Percentiles rank a stretch among this genome's conserved stretches.
Evolutionary conservation across 106 monocot species (phyloP).

Genomic region (Dendrobium huoshanense): DNA sequence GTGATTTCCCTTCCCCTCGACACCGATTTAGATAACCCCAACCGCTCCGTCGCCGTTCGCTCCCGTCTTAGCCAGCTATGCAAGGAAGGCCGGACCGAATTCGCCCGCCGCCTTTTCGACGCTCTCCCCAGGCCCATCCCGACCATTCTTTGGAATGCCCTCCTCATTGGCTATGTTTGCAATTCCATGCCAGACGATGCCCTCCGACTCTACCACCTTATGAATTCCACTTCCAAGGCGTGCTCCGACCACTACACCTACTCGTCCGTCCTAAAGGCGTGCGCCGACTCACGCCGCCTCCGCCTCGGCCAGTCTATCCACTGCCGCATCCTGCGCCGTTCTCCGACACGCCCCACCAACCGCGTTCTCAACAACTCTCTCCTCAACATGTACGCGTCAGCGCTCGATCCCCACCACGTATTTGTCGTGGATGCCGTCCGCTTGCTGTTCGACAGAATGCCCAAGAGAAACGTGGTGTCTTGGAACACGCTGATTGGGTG

Average conservation of each 20-base stretch:
- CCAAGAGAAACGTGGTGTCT: constrained; percentile 65
- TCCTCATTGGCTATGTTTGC: constrained; percentile 86
- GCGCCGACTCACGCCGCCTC: constrained; percentile 46
- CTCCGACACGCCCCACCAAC: constrained; percentile 19
- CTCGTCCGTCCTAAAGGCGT: constrained; percentile 76
- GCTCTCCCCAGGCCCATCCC: constrained; percentile 47
- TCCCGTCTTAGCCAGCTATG: constrained; percentile 50
- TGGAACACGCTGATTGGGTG: constrained; percentile 82
- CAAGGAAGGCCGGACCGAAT: constrained; percentile 43
- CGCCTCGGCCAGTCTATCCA: constrained; percentile 68
- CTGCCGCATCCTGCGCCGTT: constrained; percentile 49
- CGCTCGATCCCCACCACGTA: neutral
- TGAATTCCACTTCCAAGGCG: constrained; percentile 19
- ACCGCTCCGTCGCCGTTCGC: constrained; percentile 13
- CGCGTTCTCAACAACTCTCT: constrained; percentile 67
- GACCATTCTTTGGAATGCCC: constrained; percentile 67
- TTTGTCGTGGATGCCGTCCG: constrained; percentile 10
- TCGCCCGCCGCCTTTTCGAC: constrained; percentile 69
- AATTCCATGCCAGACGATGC: constrained; percentile 63
- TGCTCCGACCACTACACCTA: constrained; percentile 68
- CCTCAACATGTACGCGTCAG: constrained; percentile 75
- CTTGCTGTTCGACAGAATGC: constrained; percentile 69
- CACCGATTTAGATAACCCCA: neutral
- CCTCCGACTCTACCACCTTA: constrained; percentile 55
- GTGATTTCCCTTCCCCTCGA: neutral